phyloP scores from a whole-genome alignment of 2,329 filamentous ascomycete genomes.

The Phialophora macrospora region DNA sequence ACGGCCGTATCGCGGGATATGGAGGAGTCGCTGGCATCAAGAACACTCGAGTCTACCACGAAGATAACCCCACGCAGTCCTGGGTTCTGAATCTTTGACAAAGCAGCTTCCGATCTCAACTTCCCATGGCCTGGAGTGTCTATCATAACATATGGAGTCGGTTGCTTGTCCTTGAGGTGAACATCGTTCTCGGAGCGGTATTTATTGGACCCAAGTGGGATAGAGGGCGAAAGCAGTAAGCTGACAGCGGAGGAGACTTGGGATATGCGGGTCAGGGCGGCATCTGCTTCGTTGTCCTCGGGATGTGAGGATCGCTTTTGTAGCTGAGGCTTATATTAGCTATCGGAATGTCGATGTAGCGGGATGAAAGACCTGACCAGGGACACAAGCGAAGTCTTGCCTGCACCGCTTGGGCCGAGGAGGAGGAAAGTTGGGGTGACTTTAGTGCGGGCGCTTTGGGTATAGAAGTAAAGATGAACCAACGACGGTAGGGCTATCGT shows the following conservation, averaged over 20 bases:
- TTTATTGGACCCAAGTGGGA: slow-evolving; percentile 61
- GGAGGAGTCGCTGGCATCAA: slow-evolving; percentile 52
- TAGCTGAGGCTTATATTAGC: slow-evolving; percentile 44
- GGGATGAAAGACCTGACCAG: slow-evolving; percentile 57
- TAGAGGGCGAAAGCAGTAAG: slow-evolving; percentile 60
- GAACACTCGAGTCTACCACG: slow-evolving; percentile 79
- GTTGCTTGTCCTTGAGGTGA: slow-evolving; percentile 60
- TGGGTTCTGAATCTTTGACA: slow-evolving; percentile 52
- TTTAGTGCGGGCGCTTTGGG: slow-evolving; percentile 65
- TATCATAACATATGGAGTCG: slow-evolving; percentile 48
- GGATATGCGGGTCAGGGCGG: slow-evolving; percentile 65
- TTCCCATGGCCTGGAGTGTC: slow-evolving; percentile 98
- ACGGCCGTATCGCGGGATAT: slow-evolving; percentile 72
- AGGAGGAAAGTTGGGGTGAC: slow-evolving; percentile 77
- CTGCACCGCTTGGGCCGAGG: slow-evolving; percentile 77
- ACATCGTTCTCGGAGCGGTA: slow-evolving; percentile 71
- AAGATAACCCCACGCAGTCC: slow-evolving; percentile 76
- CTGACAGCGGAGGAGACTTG: slow-evolving; percentile 63
- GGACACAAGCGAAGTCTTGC: slow-evolving; percentile 88
- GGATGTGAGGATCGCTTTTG: slow-evolving; percentile 52
- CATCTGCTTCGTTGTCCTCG: slow-evolving; percentile 59
- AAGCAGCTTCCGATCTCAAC: slow-evolving; percentile 72
- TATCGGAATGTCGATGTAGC: slow-evolving; percentile 11
- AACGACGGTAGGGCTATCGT: slow-evolving; percentile 75
- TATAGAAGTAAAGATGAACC: slow-evolving; percentile 76